Evolutionary conservation across 441 rosid genomes (phyloP).

Genomic region (Erodium trifolium): DNA sequence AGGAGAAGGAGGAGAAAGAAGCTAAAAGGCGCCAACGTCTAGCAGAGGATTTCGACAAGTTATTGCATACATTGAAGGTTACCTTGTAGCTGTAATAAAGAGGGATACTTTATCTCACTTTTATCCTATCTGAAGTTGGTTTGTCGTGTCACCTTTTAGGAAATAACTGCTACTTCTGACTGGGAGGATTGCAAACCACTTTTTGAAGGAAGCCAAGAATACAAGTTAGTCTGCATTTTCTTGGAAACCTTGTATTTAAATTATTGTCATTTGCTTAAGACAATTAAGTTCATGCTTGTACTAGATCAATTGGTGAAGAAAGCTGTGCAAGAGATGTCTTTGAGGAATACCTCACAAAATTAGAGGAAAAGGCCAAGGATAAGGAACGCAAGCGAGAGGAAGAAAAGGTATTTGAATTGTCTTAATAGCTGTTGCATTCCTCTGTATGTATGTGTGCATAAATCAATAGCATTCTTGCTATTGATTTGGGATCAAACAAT

Average conservation of each 20-base stretch:
- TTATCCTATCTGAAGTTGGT: slow-evolving; percentile 12
- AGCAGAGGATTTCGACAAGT: slow-evolving; percentile 70
- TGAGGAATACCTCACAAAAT: slow-evolving; percentile 63
- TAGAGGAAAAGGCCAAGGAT: slow-evolving; percentile 84
- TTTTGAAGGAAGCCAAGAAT: slow-evolving; percentile 78
- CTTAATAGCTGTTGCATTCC: background rate
- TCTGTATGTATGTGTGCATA: too few species aligned
- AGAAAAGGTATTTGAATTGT: slow-evolving; percentile 54
- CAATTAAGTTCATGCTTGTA: slow-evolving; percentile 14
- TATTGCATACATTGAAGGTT: slow-evolving; percentile 65
- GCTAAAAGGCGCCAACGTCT: slow-evolving; percentile 82
- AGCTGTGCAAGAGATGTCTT: slow-evolving; percentile 54
- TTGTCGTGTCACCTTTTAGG: slow-evolving; percentile 39
- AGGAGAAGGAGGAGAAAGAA: slow-evolving; percentile 96
- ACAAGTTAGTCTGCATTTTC: slow-evolving; percentile 35
- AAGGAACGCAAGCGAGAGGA: slow-evolving; percentile 92
- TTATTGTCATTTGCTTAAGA: slow-evolving; percentile 7
- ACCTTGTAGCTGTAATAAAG: slow-evolving; percentile 13
- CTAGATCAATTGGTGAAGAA: slow-evolving; percentile 74
- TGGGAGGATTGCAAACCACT: slow-evolving; percentile 78
- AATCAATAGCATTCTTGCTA: background rate
- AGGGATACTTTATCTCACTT: slow-evolving; percentile 2
- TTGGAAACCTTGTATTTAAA: slow-evolving; percentile 2
- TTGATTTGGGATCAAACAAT: background rate
- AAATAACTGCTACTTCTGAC: slow-evolving; percentile 55